Conservation (phyloP, 495 filamentous ascomycete species). For the Aspergillus conjunctus region DNA sequence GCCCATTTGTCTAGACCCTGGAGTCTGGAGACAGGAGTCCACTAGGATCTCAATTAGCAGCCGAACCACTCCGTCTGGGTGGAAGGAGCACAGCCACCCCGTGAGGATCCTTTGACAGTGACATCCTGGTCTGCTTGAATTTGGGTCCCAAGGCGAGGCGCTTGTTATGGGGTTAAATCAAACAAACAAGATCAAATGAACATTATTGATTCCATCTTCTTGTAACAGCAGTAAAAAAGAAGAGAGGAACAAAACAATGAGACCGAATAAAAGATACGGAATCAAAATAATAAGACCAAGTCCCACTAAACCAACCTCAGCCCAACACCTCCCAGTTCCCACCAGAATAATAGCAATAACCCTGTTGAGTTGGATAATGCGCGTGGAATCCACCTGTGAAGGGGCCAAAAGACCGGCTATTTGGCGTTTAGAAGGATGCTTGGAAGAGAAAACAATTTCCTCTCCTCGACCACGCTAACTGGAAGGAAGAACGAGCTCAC, state of each 20-base stretch:
- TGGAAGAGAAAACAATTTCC: background rate
- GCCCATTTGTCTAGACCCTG: background rate
- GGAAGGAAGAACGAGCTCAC: conserved; percentile 2
- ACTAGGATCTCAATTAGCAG: conserved; percentile 1
- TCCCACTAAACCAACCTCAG: no score
- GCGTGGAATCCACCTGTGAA: background rate
- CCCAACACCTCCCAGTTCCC: no score
- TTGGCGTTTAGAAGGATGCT: background rate
- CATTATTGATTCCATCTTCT: background rate
- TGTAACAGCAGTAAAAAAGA: background rate
- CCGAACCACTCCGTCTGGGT: conserved; percentile 1
- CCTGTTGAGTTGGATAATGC: background rate
- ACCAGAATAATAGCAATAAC: background rate
- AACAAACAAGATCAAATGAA: background rate
- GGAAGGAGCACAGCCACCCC: conserved; percentile 9
- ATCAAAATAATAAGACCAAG: no score
- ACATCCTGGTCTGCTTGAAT: background rate
- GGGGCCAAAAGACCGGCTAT: background rate
- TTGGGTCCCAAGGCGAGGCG: background rate
- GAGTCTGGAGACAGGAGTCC: background rate
- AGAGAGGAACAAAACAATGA: background rate
- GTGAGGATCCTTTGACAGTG: conserved; percentile 8
- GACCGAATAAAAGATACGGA: no score
- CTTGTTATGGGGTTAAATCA: background rate
- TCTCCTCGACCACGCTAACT: background rate